phyloP scores from a whole-genome alignment of 352 stramenopile genomes.

The Globisporangium heterothallicum region DNA sequence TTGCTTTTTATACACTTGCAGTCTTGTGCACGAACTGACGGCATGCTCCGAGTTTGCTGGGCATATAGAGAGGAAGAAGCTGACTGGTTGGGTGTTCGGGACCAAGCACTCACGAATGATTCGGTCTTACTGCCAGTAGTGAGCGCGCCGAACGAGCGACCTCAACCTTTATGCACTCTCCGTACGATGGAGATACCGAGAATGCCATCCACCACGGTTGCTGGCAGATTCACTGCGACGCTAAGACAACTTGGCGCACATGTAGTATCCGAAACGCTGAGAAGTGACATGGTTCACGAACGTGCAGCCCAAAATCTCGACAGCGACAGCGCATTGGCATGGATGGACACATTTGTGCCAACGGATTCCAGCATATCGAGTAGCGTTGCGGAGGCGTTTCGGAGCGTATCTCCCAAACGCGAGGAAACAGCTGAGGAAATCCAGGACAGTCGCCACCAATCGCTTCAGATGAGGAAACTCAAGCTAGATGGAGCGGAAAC shows the following conservation, averaged over 20 bases:
- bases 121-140: not conserved
- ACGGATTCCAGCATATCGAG: not conserved
- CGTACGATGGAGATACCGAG: not conserved
- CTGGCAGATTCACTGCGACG: not conserved
- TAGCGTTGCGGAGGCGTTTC: too few species aligned
- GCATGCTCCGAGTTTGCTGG: not conserved
- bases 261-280: too few species aligned
- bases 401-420: too few species aligned
- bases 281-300: not conserved
- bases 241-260: too few species aligned
- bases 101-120: not conserved
- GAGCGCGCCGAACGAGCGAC: not conserved
- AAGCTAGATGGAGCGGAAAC: not conserved
- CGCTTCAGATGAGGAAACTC: not conserved
- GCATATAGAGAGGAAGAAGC: constrained; percentile 4
- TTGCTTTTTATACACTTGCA: too few species aligned
- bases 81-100: not conserved
- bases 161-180: not conserved
- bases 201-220: not conserved
- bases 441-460: not conserved
- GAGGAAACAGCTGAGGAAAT: not conserved
- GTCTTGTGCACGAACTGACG: not conserved
- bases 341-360: not conserved
- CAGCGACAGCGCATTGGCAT: not conserved
- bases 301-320: not conserved